phyloP scores from a whole-genome alignment of 768 basidiomycete species.

The Lentinula lateritia region DNA sequence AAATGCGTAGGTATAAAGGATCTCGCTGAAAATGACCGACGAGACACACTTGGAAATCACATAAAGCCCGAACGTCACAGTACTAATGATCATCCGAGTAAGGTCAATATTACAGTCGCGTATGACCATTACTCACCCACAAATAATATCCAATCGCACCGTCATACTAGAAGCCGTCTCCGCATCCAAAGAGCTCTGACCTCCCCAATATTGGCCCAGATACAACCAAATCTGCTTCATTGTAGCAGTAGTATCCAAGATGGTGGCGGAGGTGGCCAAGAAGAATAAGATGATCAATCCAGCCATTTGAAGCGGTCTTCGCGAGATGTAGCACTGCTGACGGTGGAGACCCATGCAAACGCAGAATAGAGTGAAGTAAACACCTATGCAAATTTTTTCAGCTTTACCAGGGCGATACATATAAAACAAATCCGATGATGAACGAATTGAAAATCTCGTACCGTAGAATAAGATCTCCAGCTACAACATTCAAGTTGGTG shows the following conservation, averaged over 20 bases:
- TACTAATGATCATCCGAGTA: not conserved
- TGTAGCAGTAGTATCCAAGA: not conserved
- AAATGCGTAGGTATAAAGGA: too few species aligned
- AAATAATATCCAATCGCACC: not conserved
- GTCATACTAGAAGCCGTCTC: not conserved
- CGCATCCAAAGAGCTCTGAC: not conserved
- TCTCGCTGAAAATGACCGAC: not conserved
- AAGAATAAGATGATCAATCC: not conserved
- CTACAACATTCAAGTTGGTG: not conserved
- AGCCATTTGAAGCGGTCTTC: not conserved
- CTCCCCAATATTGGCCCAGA: not conserved
- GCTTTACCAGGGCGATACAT: too few species aligned
- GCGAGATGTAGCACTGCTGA: not conserved
- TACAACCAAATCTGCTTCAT: not conserved
- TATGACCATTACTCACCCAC: not conserved
- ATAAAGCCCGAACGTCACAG: not conserved
- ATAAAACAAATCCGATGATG: not conserved
- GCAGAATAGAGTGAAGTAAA: not conserved
- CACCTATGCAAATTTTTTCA: not conserved
- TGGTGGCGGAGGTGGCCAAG: not conserved
- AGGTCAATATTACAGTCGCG: not conserved
- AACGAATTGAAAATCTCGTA: not conserved
- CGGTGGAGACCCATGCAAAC: not conserved
- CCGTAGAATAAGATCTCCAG: not conserved
- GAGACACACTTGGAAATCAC: not conserved